Evolutionary conservation across 495 filamentous ascomycete species (phyloP), one percentile per base, ranked within the genome.

Genomic region (Penicillium taxi): DNA sequence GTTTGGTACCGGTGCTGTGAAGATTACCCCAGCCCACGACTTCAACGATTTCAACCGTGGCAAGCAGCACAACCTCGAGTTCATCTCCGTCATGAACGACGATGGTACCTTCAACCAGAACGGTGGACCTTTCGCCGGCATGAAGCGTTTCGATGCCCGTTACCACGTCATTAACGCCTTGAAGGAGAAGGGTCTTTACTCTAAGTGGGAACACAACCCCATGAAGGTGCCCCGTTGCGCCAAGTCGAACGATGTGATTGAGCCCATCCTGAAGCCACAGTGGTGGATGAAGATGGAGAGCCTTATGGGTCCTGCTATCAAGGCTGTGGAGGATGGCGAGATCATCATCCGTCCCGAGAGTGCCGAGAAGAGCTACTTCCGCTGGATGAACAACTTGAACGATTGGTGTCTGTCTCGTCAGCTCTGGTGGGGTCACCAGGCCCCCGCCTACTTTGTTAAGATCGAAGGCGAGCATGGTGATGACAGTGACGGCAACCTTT

Each of bases 391-490:
- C 25, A 74, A 77, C 44, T 72, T 86, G 55, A 79, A 86, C 32
- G 84, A 88, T 53, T 87, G 84, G 84, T 90, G 84, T 64, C 61
- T 90, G 23, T 84, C 80, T 6, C 64, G 84, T 44, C 84, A 90
- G 58, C 72, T 90, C 15, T 90, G 84, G 84, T 89, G 84, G 83
- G 84, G 84, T 32, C 84, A 90, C 56, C 80, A 81, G 52, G 74
- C 75, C 22, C 84, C 84, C 5, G 82, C 79, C 6, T 90, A 84
- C 56, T 77, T 78, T 37, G 75, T 83, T 35, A 70, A 77, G 39
- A 56, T 87, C 23, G 81, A 87, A 35, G 82, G 74, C 17, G 74
- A 82, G 52, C 55, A 65, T 9, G 63, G 52, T 19, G 58, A 67
- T 35, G 63, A 70, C 14, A 63, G 58, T 19, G 69, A 84, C 37